Conservation (phyloP, 2,329 filamentous ascomycete species). For the Alternaria arborescens region DNA sequence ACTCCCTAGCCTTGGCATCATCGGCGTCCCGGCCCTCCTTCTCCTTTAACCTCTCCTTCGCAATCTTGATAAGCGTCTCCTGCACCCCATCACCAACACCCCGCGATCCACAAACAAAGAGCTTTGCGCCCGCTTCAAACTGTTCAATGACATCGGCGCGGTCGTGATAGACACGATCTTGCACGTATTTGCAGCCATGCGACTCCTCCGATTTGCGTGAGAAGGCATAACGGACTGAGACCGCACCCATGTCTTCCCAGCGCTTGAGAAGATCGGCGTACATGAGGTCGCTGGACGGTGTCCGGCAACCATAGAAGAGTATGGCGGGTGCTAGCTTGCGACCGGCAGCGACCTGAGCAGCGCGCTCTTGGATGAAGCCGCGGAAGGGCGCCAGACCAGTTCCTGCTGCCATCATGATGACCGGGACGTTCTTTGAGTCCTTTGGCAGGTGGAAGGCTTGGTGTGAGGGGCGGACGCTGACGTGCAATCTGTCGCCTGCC, state of each 20-base stretch:
- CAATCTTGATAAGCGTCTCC: conserved; percentile 54
- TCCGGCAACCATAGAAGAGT: conserved; percentile 72
- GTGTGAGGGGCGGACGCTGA: conserved; percentile 53
- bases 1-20: conserved; percentile 55
- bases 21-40: conserved; percentile 47
- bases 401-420: conserved; percentile 53
- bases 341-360: conserved; percentile 57
- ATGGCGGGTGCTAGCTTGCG: conserved; percentile 66
- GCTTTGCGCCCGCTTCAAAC: conserved; percentile 61
- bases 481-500: conserved; percentile 54
- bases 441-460: conserved; percentile 56
- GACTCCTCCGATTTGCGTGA: conserved; percentile 56
- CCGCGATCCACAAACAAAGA: conserved; percentile 71
- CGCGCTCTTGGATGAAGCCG: conserved; percentile 54
- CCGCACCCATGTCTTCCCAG: conserved; percentile 69
- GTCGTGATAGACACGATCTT: conserved; percentile 62
- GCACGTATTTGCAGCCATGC: conserved; percentile 62
- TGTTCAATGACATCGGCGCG: conserved; percentile 55
- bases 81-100: conserved; percentile 58
- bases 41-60: conserved; percentile 53
- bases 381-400: conserved; percentile 56
- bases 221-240: conserved; percentile 69
- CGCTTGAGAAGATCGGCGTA: conserved; percentile 66
- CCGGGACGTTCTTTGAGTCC: conserved; percentile 51
- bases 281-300: conserved; percentile 64